These are phyloP conservation scores for Colletotrichum godetiae DNA, from an alignment of 2,329 filamentous ascomycete species.

Conservation along the genomic window DNA sequence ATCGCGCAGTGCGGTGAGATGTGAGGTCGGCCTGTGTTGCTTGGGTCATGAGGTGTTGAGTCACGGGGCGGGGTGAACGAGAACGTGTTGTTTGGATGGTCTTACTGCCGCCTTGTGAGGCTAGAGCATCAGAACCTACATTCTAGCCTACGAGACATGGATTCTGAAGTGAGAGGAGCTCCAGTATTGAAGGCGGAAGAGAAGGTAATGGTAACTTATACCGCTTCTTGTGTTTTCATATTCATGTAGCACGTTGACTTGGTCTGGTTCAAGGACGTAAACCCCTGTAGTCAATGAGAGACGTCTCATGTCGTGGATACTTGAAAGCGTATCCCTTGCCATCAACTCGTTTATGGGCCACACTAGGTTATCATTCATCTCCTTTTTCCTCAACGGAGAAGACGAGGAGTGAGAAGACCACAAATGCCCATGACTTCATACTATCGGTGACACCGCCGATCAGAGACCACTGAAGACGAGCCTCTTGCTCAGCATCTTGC, in stretches of 20 bases:
- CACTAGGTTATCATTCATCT: too few species aligned
- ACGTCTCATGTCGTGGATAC: background rate
- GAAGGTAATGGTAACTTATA: too few species aligned
- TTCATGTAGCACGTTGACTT: background rate
- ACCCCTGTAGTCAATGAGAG: background rate
- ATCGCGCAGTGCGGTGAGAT: conserved; percentile 94
- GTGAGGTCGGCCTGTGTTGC: conserved; percentile 55
- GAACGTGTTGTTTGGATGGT: background rate
- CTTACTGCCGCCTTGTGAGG: background rate
- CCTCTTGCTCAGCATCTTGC: background rate
- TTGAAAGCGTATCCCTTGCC: background rate
- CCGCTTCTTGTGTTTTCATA: background rate
- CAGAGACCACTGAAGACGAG: background rate
- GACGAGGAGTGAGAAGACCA: background rate
- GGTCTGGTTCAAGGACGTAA: background rate
- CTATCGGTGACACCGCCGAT: background rate
- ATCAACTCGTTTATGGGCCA: background rate
- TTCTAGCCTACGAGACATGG: background rate
- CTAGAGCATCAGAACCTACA: background rate
- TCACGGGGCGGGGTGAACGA: background rate
- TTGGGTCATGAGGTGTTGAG: background rate
- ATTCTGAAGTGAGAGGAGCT: background rate
- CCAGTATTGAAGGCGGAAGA: too few species aligned
- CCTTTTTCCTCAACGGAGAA: too few species aligned
- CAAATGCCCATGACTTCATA: background rate